Evolutionary conservation across 2,329 filamentous ascomycete species (phyloP).

Genomic region (Mycosphaerella arachidis): DNA sequence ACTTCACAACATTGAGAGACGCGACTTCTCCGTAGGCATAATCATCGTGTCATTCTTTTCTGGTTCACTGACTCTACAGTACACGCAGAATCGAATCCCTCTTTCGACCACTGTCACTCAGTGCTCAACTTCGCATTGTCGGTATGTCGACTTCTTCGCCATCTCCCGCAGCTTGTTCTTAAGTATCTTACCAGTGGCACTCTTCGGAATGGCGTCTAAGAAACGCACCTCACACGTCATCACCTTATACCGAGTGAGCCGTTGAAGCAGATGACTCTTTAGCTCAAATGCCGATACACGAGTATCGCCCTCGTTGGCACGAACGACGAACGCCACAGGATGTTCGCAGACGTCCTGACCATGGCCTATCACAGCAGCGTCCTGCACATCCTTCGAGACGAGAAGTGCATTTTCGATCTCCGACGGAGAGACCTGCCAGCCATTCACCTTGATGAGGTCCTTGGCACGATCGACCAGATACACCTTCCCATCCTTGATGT

Average conservation of each 20-base stretch:
- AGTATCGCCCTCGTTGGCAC: conserved; percentile 5
- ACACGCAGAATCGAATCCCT: too few species aligned
- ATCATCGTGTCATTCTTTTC: neutral
- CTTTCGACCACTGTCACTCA: neutral
- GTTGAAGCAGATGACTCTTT: conserved; percentile 27
- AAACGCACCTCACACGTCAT: conserved; percentile 21
- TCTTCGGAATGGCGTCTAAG: conserved; percentile 31
- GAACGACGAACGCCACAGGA: conserved; percentile 22
- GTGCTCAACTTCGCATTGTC: neutral
- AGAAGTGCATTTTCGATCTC: conserved; percentile 33
- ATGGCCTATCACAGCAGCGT: conserved; percentile 28
- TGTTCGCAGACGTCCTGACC: conserved; percentile 18
- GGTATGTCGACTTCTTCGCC: neutral
- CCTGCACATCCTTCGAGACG: conserved; percentile 21
- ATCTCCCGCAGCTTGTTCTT: conserved; percentile 19
- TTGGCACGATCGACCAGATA: conserved; percentile 34
- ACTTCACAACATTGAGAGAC: neutral
- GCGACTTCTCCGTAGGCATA: neutral
- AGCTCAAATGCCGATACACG: conserved; percentile 24
- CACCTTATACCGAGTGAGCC: conserved; percentile 38
- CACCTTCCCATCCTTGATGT: conserved; percentile 28
- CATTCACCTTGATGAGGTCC: conserved; percentile 35
- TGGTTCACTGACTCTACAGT: too few species aligned
- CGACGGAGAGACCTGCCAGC: conserved; percentile 33
- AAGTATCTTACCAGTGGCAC: conserved; percentile 31